These are phyloP conservation scores for Casuarina cunninghamiana DNA, from an alignment of 306 rosid species.

Conservation along the genomic window DNA sequence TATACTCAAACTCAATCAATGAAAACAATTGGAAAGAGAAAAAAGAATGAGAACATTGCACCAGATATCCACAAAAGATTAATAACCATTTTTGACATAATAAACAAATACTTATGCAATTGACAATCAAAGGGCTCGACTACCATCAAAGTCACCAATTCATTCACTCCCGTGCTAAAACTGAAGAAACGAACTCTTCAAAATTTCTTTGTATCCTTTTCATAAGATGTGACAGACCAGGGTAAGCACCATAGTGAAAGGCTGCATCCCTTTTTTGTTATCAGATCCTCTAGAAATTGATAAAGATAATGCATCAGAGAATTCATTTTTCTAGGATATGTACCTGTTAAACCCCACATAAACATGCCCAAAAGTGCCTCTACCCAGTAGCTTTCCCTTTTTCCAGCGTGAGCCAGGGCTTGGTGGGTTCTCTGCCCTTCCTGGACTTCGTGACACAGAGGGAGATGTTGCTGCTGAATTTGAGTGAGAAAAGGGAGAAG, in stretches of 20 bases:
- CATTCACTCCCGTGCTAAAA: background rate
- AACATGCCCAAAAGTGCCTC: constrained; percentile 98
- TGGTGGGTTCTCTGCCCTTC: constrained; percentile 87
- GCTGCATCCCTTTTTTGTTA: background rate
- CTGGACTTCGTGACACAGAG: constrained; percentile 97
- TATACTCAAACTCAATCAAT: constrained; percentile 1
- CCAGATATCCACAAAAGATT: background rate
- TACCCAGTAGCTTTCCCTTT: constrained; percentile 90
- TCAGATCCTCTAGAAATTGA: background rate
- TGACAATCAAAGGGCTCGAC: background rate
- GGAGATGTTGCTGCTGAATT: constrained; percentile 98
- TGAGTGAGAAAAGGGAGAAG: constrained; percentile 78
- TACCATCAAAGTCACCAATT: background rate
- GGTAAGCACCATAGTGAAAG: background rate
- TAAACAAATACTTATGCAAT: background rate
- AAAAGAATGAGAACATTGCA: background rate
- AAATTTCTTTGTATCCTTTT: background rate
- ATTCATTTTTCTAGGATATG: constrained; percentile 20
- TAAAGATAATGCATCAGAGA: constrained; percentile 1
- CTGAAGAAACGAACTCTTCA: background rate
- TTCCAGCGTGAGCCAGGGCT: constrained; percentile 96
- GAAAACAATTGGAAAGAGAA: constrained; percentile 15
- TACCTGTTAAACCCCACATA: constrained; percentile 94
- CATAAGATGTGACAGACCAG: background rate
- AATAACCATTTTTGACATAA: background rate